These are phyloP conservation scores for Phialemonium atrogriseum DNA, from an alignment of 2,329 filamentous ascomycete genomes.

Conservation along the genomic window DNA sequence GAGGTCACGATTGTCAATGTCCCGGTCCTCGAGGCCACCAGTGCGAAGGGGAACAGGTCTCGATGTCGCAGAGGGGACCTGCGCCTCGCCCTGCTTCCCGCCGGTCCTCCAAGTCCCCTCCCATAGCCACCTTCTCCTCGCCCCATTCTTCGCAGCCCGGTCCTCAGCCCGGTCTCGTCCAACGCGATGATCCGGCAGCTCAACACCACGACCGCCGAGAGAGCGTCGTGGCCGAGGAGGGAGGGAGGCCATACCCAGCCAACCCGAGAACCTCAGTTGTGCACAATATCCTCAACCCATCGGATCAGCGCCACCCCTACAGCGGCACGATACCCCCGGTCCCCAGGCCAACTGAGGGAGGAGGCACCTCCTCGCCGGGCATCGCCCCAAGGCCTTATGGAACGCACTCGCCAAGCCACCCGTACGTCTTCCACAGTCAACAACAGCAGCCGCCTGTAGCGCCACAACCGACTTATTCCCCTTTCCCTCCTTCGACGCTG, in stretches of 20 bases:
- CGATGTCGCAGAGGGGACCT: conserved; percentile 57
- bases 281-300: conserved; percentile 36
- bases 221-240: conserved; percentile 19
- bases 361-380: conserved; percentile 11
- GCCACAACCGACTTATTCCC: conserved; percentile 20
- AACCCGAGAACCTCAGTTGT: conserved; percentile 29
- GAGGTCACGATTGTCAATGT: conserved; percentile 43
- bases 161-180: conserved; percentile 18
- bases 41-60: conserved; percentile 48
- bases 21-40: conserved; percentile 40
- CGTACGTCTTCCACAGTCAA: conserved; percentile 11
- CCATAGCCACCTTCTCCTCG: conserved; percentile 23
- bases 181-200: conserved; percentile 20
- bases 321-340: conserved; percentile 9
- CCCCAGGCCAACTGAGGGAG: conserved; percentile 11
- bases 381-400: conserved; percentile 15
- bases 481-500: conserved; percentile 5
- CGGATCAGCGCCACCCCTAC: conserved; percentile 19
- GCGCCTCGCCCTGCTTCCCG: conserved; percentile 47
- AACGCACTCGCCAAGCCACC: conserved; percentile 18
- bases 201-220: conserved; percentile 19
- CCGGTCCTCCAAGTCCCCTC: conserved; percentile 35
- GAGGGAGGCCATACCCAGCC: conserved; percentile 14
- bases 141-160: conserved; percentile 19
- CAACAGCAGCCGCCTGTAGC: conserved; percentile 12